Base-by-base conservation (phyloP, 2,329 filamentous ascomycete species). In the Sporothrix inflata region DNA sequence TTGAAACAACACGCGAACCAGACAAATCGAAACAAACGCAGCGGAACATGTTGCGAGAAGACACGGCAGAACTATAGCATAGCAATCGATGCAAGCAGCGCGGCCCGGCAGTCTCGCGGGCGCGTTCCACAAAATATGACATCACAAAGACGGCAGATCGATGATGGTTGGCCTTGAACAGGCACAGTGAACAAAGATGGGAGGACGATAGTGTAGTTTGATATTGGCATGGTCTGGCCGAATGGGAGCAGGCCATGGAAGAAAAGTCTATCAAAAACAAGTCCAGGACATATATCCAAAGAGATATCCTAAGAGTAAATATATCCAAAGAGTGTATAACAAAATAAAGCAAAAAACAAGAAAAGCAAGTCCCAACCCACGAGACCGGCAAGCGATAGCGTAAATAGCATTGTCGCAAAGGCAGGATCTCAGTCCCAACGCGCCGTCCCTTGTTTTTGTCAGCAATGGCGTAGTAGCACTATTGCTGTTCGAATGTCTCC, bases 401-500 rank as follows among this genome's bases (percentile, higher is more conserved):
- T 71, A 72, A 67, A 60, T n/a, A 73, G 74, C 75, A 76, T 76
- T 76, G 70, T 76, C 74, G 75, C 73, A 73, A 72, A 73, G 74
- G 71, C 61, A 71, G 63, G 53, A 66, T 74, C 73, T 75, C 74
- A 53, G 74, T 72, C 71, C 71, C 69, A 75, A 86, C 82, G 84
- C 85, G 83, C 78, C 83, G 80, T 77, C 73, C 81, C 57, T 69
- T 73, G 40, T 67, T 60, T 77, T 73, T 81, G 60, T 71, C 74
- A 75, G 80, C 84, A 83, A 87, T 87, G 86, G 85, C 85, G 85
- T 81, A 82, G 73, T 68, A 82, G 85, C 85, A 87, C 86, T 87
- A 80, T 87, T 84, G 84, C 80, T 82, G 40, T 84, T 67, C 84
- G 84, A 86, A 82, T 78, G 76, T 71, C 71, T 75, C 75, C 68